phyloP scores from a whole-genome alignment of 805 yeast species.

The Gaillardinia entomophila region DNA sequence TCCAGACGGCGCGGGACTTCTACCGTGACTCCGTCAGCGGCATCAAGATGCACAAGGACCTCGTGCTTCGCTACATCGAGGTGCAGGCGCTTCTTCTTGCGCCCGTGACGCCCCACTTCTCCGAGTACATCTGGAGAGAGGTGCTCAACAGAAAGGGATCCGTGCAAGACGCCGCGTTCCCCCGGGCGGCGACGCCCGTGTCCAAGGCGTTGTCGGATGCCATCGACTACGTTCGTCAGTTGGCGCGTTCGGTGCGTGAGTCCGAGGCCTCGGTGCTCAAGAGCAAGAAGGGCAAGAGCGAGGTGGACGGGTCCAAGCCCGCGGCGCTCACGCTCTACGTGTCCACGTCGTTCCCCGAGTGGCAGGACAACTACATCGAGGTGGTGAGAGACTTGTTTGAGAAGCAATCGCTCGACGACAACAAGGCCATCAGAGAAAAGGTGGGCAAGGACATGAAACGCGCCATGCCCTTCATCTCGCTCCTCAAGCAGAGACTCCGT shows the following conservation, averaged over 20 bases:
- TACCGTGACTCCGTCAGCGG: slow-evolving; percentile 73
- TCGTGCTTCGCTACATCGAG: slow-evolving; percentile 78
- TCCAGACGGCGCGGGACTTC: slow-evolving; percentile 92
- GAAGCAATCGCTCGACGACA: slow-evolving; percentile 57
- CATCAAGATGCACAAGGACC: slow-evolving; percentile 70
- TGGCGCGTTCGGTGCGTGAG: slow-evolving; percentile 85
- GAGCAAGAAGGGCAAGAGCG: slow-evolving; percentile 79
- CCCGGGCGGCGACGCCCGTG: slow-evolving; percentile 64
- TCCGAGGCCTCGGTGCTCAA: slow-evolving; percentile 81
- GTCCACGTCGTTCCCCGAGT: slow-evolving; percentile 71
- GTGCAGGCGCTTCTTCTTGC: slow-evolving; percentile 77
- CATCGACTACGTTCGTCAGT: slow-evolving; percentile 69
- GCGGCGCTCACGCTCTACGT: slow-evolving; percentile 67
- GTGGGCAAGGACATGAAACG: slow-evolving; percentile 91
- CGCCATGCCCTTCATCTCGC: slow-evolving; percentile 94
- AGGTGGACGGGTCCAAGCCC: slow-evolving; percentile 70
- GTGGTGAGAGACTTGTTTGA: slow-evolving; percentile 75
- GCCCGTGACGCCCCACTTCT: slow-evolving; percentile 94
- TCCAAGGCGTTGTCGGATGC: slow-evolving; percentile 60
- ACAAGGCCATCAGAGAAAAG: slow-evolving; percentile 54
- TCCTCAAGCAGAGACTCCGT: slow-evolving; percentile 73
- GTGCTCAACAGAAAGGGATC: slow-evolving; percentile 60
- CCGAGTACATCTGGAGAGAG: slow-evolving; percentile 86
- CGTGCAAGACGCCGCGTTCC: slow-evolving; percentile 75
- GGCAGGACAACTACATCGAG: slow-evolving; percentile 57